Conservation (phyloP, 2,329 filamentous ascomycete genomes). For the Furcasterigmium sp. region DNA sequence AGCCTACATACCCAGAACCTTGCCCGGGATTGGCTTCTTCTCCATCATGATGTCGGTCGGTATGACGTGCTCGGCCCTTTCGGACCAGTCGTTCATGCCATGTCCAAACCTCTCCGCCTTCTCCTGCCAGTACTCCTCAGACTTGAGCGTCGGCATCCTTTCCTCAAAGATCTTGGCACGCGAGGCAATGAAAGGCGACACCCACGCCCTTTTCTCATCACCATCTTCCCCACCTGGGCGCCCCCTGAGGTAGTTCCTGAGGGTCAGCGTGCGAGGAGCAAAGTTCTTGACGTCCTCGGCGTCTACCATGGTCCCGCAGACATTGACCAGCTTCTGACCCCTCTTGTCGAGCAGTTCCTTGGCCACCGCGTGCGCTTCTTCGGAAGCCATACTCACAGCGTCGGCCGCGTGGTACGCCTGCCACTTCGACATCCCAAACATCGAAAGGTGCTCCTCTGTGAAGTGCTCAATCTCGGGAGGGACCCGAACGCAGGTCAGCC, state of each 20-base stretch:
- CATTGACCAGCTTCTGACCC: background rate
- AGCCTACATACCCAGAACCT: too few species aligned
- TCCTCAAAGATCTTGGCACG: background rate
- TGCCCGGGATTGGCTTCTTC: too few species aligned
- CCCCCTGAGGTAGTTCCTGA: background rate
- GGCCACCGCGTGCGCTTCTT: slow-evolving; percentile 1
- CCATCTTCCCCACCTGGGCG: background rate
- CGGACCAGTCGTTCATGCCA: background rate
- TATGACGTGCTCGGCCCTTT: background rate
- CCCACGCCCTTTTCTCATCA: background rate
- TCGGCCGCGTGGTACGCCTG: background rate
- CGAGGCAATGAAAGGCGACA: background rate
- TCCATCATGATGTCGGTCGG: too few species aligned
- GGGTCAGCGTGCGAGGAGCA: background rate
- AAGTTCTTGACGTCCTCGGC: slow-evolving; percentile 3
- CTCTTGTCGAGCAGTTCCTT: background rate
- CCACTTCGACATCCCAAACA: background rate
- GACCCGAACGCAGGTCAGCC: background rate
- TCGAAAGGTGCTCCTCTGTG: background rate
- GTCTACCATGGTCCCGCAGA: slow-evolving; percentile 2
- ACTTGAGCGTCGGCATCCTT: background rate
- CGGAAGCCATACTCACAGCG: background rate
- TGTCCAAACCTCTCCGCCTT: background rate
- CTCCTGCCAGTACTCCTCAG: slow-evolving; percentile 1
- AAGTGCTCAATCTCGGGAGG: background rate